phyloP scores from a whole-genome alignment of 345 rosid species.

The Erucastrum elatum region DNA sequence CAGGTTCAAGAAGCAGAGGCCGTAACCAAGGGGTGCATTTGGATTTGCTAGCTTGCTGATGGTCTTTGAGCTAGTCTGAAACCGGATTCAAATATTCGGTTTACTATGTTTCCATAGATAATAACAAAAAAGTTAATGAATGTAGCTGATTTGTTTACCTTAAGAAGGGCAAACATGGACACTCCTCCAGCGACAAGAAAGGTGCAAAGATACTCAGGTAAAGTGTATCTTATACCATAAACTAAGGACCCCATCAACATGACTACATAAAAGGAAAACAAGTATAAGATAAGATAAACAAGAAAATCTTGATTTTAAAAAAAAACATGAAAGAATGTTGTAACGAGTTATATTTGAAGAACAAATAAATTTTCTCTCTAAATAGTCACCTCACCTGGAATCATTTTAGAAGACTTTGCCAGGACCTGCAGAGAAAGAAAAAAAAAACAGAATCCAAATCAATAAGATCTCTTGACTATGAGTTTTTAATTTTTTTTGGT shows the following conservation, averaged over 20 bases:
- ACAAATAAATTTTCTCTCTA: background rate
- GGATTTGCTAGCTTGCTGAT: constrained; percentile 94
- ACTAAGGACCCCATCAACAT: constrained; percentile 94
- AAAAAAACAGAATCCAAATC: constrained; percentile 19
- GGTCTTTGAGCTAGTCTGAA: constrained; percentile 92
- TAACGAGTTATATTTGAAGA: background rate
- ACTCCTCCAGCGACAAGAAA: constrained; percentile 98
- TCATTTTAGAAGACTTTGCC: constrained; percentile 98
- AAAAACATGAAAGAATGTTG: background rate
- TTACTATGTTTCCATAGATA: constrained; percentile 14
- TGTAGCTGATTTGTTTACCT: constrained; percentile 49
- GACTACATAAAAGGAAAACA: constrained; percentile 50
- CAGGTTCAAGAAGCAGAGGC: constrained; percentile 88
- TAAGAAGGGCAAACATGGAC: constrained; percentile 81
- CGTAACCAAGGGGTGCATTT: constrained; percentile 92
- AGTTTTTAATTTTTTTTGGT: no score
- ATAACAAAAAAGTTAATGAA: background rate
- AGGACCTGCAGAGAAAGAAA: constrained; percentile 57
- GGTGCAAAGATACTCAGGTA: constrained; percentile 85
- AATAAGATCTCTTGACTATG: background rate
- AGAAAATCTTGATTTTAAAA: background rate
- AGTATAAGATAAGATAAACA: constrained; percentile 6
- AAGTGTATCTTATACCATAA: constrained; percentile 79
- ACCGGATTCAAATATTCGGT: background rate
- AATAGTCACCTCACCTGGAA: constrained; percentile 69